Base-by-base conservation (phyloP, 192 early-diverging fungal genomes). In the Backusella liffmaniae region DNA sequence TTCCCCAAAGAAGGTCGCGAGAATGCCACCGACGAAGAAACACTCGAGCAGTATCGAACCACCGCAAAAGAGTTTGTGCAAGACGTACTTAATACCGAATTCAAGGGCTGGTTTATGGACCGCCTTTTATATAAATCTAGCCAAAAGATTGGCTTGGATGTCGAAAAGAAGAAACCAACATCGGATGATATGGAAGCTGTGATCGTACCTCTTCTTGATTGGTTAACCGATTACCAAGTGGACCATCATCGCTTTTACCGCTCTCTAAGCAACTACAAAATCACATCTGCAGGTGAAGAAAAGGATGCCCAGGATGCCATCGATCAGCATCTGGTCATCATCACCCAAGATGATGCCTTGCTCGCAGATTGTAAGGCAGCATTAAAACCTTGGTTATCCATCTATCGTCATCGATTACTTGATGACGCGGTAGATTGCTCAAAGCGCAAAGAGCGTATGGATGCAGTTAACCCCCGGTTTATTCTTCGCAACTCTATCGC, bases 171-270 rank as follows among this genome's bases (percentile, higher is more conserved):
- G 41, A 62, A 62, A 10, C 56, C 56, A 13, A 29, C 56, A 3
- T 23, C 26, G 9, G 29, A 29, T 29, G 26, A 80, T 75, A 66
- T 91, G 49, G 84, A 86, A 0, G 72, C 59, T 9, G 76, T 91
- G 0, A 79, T 94, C 3, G 82, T 92, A 42, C 95, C 95, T 29
- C 83, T 92, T 10, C 76, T 96, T 46, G 84, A 89, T 6, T 86
- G 93, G 79, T 78, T 95, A 75, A 83, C 86, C 4, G 85, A 88
- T 30, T 85, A 89, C 10, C 71, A 82, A 29, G 85, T 91, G 0
- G 95, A 97, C 77, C 95, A 94, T 73, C 89, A 92, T 1, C 76
- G 85, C 72, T 93, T 95, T 78, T 92, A 94, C 85, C 85, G 96
- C 15, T 70, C 86, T 0, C 76, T 97, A 7, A 87, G 90, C 53